These are phyloP conservation scores for Exophiala sideris DNA, from an alignment of 2,329 filamentous ascomycete species.

Conservation along the genomic window DNA sequence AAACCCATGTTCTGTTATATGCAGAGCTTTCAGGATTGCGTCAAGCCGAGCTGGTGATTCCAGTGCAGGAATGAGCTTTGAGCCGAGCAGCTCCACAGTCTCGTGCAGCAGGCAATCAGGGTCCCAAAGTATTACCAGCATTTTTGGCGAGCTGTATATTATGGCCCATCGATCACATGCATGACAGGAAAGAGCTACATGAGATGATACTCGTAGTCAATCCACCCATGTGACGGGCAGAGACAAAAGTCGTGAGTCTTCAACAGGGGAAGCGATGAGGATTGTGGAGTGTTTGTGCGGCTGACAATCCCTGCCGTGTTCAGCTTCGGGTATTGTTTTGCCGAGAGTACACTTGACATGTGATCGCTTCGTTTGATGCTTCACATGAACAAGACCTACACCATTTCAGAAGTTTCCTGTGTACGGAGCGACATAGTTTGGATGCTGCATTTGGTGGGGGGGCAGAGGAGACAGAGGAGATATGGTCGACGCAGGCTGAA, in stretches of 20 bases:
- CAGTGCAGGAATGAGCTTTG: constrained; percentile 25
- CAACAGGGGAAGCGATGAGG: constrained; percentile 2
- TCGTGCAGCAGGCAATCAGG: constrained; percentile 26
- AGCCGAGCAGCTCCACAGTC: constrained; percentile 27
- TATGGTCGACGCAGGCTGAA: neutral
- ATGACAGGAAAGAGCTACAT: constrained; percentile 5
- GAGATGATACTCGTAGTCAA: neutral
- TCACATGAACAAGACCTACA: neutral
- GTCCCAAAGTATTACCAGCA: constrained; percentile 29
- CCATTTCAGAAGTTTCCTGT: neutral
- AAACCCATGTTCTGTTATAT: constrained; percentile 17
- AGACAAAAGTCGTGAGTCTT: neutral
- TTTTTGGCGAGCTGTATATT: constrained; percentile 13
- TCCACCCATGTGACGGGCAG: neutral
- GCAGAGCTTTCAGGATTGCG: constrained; percentile 24
- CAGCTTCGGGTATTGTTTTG: neutral
- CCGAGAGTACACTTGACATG: neutral
- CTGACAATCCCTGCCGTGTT: neutral
- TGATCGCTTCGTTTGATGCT: neutral
- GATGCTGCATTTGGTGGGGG: neutral
- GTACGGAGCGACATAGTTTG: neutral
- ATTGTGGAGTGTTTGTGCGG: constrained; percentile 2
- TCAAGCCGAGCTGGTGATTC: constrained; percentile 26
- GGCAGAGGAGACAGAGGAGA: neutral
- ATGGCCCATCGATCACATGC: neutral